Percentiles rank a stretch among this genome's conserved stretches.
Conservation (phyloP, 805 yeast species). For the Spathaspora gorwiae region DNA sequence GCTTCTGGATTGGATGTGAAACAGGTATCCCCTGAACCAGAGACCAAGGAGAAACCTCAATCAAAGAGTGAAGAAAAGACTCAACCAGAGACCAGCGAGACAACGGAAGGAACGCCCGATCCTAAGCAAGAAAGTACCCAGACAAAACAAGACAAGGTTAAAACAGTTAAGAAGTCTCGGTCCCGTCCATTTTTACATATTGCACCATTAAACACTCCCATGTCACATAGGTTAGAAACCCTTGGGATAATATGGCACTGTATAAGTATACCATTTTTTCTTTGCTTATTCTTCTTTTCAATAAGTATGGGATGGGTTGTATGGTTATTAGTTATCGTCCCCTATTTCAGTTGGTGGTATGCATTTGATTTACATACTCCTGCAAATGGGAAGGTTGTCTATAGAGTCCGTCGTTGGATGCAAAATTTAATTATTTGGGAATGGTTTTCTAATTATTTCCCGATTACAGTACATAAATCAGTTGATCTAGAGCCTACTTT, state of each 20-base stretch:
- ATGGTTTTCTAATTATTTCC: conserved; percentile 75
- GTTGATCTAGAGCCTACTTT: conserved; percentile 72
- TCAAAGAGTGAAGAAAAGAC: too few relatives aligned
- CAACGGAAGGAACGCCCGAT: background rate
- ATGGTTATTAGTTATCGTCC: conserved; percentile 62
- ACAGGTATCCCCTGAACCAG: too few relatives aligned
- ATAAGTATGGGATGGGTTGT: conserved; percentile 48
- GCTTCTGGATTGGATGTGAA: too few relatives aligned
- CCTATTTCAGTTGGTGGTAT: conserved; percentile 56
- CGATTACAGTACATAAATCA: conserved; percentile 66
- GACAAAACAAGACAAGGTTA: background rate
- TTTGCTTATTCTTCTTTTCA: conserved; percentile 48
- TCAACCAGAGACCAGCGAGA: background rate
- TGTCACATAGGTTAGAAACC: conserved; percentile 58
- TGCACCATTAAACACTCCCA: conserved; percentile 57
- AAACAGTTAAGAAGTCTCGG: background rate
- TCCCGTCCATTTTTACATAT: conserved; percentile 21
- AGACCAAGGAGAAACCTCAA: too few relatives aligned
- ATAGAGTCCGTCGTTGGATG: conserved; percentile 53
- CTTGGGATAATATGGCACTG: conserved; percentile 70
- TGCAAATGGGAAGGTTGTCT: conserved; percentile 63
- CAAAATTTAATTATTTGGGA: conserved; percentile 60
- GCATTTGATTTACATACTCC: conserved; percentile 64
- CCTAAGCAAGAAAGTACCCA: background rate
- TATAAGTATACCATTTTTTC: conserved; percentile 58